Conservation (phyloP, 176 grass and related monocot genomes). For the Juncus inflexus region DNA sequence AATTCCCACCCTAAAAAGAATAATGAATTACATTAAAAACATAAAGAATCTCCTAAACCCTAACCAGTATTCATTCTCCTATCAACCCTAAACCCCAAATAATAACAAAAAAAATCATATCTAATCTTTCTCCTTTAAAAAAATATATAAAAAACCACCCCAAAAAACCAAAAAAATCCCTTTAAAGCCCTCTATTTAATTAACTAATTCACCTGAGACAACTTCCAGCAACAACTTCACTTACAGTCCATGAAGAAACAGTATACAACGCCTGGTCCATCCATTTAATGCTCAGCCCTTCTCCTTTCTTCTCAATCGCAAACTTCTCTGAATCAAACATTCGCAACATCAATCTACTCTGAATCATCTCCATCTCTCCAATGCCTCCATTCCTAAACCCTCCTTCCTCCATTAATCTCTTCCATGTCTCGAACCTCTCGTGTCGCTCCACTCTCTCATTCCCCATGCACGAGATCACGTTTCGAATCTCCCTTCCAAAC, state of each 20-base stretch:
- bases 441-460: slow-evolving; percentile 59
- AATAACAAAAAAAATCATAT: slow-evolving; percentile 1
- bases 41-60: slow-evolving; percentile 30
- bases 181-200: slow-evolving; percentile 5
- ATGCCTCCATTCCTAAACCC: slow-evolving; percentile 56
- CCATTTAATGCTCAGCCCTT: slow-evolving; percentile 82
- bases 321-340: slow-evolving; percentile 65
- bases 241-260: slow-evolving; percentile 60
- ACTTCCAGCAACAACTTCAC: slow-evolving; percentile 38
- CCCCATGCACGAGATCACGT: slow-evolving; percentile 76
- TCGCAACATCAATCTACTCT: slow-evolving; percentile 70
- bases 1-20: background rate
- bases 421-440: slow-evolving; percentile 64
- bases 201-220: slow-evolving; percentile 22
- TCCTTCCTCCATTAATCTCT: slow-evolving; percentile 63
- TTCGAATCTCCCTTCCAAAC: slow-evolving; percentile 83
- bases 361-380: slow-evolving; percentile 74
- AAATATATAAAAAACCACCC: background rate
- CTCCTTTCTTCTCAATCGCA: slow-evolving; percentile 47
- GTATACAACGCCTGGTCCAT: slow-evolving; percentile 68
- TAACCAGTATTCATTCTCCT: slow-evolving; percentile 24
- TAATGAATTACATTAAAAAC: slow-evolving; percentile 21
- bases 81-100: slow-evolving; percentile 20
- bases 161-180: background rate
- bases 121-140: slow-evolving; percentile 17